Base-by-base conservation (phyloP, 305 asterid genomes). In the Fraxinus angustifolia region DNA sequence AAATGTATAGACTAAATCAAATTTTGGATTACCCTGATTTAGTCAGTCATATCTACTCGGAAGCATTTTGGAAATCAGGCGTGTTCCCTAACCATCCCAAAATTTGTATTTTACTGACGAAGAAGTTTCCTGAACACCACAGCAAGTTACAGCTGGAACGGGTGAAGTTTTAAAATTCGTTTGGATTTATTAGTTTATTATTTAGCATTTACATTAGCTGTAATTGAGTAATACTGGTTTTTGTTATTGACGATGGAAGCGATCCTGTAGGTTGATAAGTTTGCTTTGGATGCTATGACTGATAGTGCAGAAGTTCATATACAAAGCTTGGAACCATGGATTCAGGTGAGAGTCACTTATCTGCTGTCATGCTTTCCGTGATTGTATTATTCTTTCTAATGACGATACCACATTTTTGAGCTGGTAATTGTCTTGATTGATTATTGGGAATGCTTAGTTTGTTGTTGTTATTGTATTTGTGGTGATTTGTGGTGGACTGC, bases 241-340 rank as follows among this genome's bases (percentile, higher is more conserved):
- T 65, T 82, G 72, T 82, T 81, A 78, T 68, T 84, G 78, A 83
- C 83, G 81, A 53, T 82, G 76, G 53, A 78, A 81, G 42, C 77
- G 81, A 23, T n/a, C 73, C 16, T 84, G 62, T 83, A 96, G 99
- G 93, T 96, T 86, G 99, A 96, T 88, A 96, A 93, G 90, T 78
- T 88, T 90, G 92, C 98, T 80, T 84, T 94, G 93, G 99, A 96
- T 84, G 89, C 93, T 48, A 91, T 94, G 91, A 92, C 82, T 85
- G 97, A 93, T 73, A 92, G 90, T 35, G 98, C 97, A 17, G 98
- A 94, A 87, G 93, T 93, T 86, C 94, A 90, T 88, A 76, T 96
- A 71, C 97, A 91, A 92, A 94, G 93, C 92, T 87, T 96, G 93
- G 99, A 96, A 87, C 98, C 95, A 77, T 94, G 99, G 99, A 86